These are phyloP conservation scores for Lotus japonicus DNA, from an alignment of 306 rosid species.

Conservation along the genomic window DNA sequence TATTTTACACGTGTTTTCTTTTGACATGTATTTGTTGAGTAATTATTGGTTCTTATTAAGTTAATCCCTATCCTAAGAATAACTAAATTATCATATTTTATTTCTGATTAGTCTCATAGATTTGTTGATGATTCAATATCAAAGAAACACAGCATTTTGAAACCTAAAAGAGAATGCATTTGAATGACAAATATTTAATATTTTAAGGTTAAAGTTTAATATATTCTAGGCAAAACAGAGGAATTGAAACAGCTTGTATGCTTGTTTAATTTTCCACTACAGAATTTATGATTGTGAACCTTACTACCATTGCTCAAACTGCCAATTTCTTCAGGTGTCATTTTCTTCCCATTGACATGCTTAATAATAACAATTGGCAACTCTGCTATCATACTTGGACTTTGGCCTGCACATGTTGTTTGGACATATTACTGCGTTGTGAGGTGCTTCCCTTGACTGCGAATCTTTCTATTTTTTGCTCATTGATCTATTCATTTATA, in stretches of 20 bases:
- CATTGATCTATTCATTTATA: not conserved
- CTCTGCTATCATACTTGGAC: slow-evolving; percentile 66
- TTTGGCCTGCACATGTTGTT: slow-evolving; percentile 64
- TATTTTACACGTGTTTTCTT: not conserved
- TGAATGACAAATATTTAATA: not conserved
- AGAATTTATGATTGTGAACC: slow-evolving; percentile 3
- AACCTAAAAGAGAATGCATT: not conserved
- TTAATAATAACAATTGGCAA: slow-evolving; percentile 67
- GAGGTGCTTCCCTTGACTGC: slow-evolving; percentile 48
- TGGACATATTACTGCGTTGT: slow-evolving; percentile 71
- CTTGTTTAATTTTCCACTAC: slow-evolving; percentile 1
- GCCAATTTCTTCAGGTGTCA: slow-evolving; percentile 58
- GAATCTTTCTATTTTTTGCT: not conserved
- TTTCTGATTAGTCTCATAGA: not conserved
- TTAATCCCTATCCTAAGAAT: not conserved
- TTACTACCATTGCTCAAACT: slow-evolving; percentile 8
- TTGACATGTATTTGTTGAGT: not conserved
- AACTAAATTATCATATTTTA: not conserved
- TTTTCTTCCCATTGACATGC: slow-evolving; percentile 68
- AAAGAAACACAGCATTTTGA: not conserved
- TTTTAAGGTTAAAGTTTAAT: not conserved
- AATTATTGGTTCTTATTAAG: not conserved
- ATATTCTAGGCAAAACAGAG: not conserved
- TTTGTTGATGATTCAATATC: not conserved
- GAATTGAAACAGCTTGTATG: not conserved